These are phyloP conservation scores for Sphaerulina vaccinii DNA, from an alignment of 2,329 filamentous ascomycete species.

Conservation along the genomic window DNA sequence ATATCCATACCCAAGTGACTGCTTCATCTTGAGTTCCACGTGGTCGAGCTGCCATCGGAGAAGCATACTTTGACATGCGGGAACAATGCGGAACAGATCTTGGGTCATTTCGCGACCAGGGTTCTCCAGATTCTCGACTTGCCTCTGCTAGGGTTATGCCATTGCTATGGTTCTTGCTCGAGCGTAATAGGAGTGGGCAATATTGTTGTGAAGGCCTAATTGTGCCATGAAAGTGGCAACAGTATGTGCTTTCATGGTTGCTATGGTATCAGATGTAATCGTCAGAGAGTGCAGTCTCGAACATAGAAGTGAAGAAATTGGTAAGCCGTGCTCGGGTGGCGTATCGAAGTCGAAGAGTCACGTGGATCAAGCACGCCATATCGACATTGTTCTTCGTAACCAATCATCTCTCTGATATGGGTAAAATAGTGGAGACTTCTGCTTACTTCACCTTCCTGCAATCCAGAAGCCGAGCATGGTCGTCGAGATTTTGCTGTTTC, in stretches of 20 bases:
- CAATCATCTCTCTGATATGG: background rate
- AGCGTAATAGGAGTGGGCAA: background rate
- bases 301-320: background rate
- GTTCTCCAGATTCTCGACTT: constrained; percentile 2
- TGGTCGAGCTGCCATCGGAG: too few species aligned
- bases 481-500: constrained; percentile 7
- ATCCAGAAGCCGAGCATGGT: constrained; percentile 7
- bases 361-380: constrained; percentile 8
- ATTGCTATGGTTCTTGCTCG: background rate
- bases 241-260: too few species aligned
- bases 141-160: background rate
- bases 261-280: background rate
- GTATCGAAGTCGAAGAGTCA: too few species aligned
- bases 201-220: too few species aligned
- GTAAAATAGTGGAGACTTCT: background rate
- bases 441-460: too few species aligned
- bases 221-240: too few species aligned
- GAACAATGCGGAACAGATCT: constrained; percentile 1
- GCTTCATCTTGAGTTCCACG: too few species aligned
- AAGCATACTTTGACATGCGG: background rate
- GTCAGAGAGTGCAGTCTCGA: background rate
- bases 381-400: background rate
- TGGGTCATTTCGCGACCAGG: background rate
- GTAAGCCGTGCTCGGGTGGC: background rate
- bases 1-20: too few species aligned